These are phyloP conservation scores for Xylaria sp. DNA, from an alignment of 2,329 filamentous ascomycete species.

Conservation along the genomic window DNA sequence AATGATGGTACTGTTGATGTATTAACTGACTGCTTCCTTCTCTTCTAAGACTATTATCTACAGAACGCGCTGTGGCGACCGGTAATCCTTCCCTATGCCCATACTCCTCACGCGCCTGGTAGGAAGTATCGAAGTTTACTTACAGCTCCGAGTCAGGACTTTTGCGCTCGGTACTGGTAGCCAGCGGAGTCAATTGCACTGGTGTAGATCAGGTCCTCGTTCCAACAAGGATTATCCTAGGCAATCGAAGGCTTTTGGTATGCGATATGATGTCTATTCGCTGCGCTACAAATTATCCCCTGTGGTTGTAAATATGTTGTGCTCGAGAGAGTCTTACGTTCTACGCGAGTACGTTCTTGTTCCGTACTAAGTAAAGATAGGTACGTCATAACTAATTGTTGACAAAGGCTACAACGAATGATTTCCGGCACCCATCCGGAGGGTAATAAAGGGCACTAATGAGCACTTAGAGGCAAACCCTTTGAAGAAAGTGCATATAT, in stretches of 20 bases:
- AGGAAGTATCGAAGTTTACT: slow-evolving; percentile 28
- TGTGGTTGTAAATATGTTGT: background rate
- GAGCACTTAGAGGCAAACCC: slow-evolving; percentile 4
- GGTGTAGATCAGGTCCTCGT: slow-evolving; percentile 1
- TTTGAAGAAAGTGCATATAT: slow-evolving; percentile 12
- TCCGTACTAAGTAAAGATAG: background rate
- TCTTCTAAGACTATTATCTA: background rate
- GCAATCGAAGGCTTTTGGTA: background rate
- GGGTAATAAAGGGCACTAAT: slow-evolving; percentile 25
- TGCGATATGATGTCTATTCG: slow-evolving; percentile 5
- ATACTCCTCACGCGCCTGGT: background rate
- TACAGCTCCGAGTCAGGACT: slow-evolving; percentile 6
- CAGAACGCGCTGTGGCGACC: background rate
- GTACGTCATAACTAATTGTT: slow-evolving; percentile 22
- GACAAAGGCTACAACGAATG: background rate
- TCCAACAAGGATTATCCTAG: background rate
- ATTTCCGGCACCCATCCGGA: background rate
- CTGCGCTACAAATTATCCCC: background rate
- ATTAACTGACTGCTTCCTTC: slow-evolving; percentile 16
- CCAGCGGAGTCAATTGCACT: background rate
- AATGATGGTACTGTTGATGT: slow-evolving; percentile 14
- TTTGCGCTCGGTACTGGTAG: background rate
- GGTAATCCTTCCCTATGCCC: slow-evolving; percentile 12
- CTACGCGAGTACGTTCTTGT: background rate
- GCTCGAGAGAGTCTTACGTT: background rate